These are phyloP conservation scores for Myxozyma neglecta DNA, from an alignment of 805 yeast genomes.

Conservation along the genomic window DNA sequence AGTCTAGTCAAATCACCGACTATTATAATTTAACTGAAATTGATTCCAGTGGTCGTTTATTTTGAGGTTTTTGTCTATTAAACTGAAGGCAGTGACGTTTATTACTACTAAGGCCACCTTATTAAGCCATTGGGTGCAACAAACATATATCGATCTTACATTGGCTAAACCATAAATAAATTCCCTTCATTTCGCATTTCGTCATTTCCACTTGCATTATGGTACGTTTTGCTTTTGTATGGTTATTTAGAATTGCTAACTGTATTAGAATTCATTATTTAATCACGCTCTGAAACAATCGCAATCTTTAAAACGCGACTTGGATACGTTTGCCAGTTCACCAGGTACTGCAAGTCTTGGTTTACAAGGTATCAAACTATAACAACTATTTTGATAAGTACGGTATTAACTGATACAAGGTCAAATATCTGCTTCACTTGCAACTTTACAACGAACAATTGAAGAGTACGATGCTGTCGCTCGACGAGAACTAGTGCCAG, in stretches of 20 bases:
- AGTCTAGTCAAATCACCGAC: too few relatives aligned
- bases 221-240: background rate
- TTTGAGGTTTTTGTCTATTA: too few relatives aligned
- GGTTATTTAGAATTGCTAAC: background rate
- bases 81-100: too few relatives aligned
- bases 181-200: background rate
- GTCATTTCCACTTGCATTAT: background rate
- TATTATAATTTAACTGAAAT: too few relatives aligned
- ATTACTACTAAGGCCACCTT: too few relatives aligned
- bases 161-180: background rate
- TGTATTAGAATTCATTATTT: conserved; percentile 68
- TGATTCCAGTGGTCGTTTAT: too few relatives aligned
- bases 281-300: conserved; percentile 89
- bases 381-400: background rate
- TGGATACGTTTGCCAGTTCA: conserved; percentile 57
- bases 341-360: conserved; percentile 72
- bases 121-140: too few relatives aligned
- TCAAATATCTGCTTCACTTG: conserved; percentile 74
- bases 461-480: conserved; percentile 63
- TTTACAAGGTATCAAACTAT: conserved; percentile 52
- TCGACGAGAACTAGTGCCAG: conserved; percentile 57
- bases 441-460: conserved; percentile 72
- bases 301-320: conserved; percentile 66
- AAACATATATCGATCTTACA: too few relatives aligned
- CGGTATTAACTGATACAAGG: conserved; percentile 43